Percentiles rank a stretch among this genome's conserved stretches.
These are phyloP conservation scores for Citrullus mucosospermus DNA, from an alignment of 306 rosid genomes.

Conservation along the genomic window DNA sequence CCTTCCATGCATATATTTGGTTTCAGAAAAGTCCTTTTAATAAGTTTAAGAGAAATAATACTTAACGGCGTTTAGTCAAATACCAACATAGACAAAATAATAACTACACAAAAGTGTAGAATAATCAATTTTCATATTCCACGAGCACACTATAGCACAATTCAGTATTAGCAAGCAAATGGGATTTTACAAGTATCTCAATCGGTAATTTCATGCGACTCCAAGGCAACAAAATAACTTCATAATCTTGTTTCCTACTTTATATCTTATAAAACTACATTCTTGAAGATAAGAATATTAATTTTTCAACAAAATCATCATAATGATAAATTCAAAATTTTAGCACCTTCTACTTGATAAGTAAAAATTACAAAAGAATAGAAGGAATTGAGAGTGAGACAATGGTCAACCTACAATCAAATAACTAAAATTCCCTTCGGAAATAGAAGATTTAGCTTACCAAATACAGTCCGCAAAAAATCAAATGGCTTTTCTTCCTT, in stretches of 20 bases:
- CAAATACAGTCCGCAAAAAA: constrained; percentile 70
- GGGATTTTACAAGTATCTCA: neutral
- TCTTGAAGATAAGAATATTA: neutral
- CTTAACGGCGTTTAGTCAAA: neutral
- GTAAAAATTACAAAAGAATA: neutral
- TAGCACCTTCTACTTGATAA: neutral
- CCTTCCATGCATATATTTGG: neutral
- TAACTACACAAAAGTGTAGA: neutral
- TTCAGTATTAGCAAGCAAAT: neutral
- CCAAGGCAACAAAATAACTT: neutral
- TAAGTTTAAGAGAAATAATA: neutral
- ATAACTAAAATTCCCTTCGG: neutral
- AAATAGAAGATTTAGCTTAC: constrained; percentile 23
- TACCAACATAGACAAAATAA: neutral
- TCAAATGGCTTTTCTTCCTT: constrained; percentile 72
- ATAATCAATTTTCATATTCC: neutral
- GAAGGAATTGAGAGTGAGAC: neutral
- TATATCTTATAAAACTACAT: neutral
- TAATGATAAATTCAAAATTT: neutral
- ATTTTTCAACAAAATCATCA: neutral
- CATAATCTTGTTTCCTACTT: neutral
- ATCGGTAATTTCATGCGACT: neutral
- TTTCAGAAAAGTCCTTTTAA: neutral
- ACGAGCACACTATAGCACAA: neutral
- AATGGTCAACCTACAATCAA: neutral